Evolutionary conservation across 805 yeast species (phyloP), one percentile per base, ranked within the genome.

Genomic region (Myxozyma neglecta): DNA sequence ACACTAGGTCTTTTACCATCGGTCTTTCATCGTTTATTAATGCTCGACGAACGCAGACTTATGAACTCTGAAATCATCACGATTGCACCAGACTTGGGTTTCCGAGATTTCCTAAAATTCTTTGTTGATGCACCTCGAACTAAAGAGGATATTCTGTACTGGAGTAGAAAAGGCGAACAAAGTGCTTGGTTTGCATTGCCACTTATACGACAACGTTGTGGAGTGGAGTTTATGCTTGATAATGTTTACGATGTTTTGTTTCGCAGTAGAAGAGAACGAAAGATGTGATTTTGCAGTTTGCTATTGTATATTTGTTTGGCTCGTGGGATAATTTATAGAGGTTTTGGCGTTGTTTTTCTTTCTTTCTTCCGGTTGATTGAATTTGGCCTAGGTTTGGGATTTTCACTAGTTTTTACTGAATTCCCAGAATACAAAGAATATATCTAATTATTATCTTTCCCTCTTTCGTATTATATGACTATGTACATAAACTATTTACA

Each of bases 111-210:
- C 18, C 86, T 90, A 48, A 79, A 90, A 67, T 86, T 91, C 0
- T 83, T 90, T 70, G 96, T 90, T 71, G 65, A 42, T n/a, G 48
- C 63, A 20, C 87, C 89, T 2, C 86, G 86, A 69, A 81, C 87
- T 32, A 74, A 77, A 70, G 87, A 84, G 60, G 91, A 90, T 72
- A 87, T 91, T 24, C 88, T 90, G 5, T 90, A 90, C 71, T 93
- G 97, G 96, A 85, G 91, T 13, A 77, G 82, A 56, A 90, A 92
- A 37, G 99, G 99, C 5, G 97, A 93, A 73, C 79, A 88, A 65
- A 88, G 96, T 48, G 90, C 91, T 1, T 94, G 98, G 98, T 96
- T 97, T 0, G 82, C 90, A 55, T 79, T 90, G 63, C 90, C 97
- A 0, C 77, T 91, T 42, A 78, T 94, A 36, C 86, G 91, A 85